Evolutionary conservation across 1,139 yeast species (phyloP).

Genomic region (Geotrichum cucujoidarum): DNA sequence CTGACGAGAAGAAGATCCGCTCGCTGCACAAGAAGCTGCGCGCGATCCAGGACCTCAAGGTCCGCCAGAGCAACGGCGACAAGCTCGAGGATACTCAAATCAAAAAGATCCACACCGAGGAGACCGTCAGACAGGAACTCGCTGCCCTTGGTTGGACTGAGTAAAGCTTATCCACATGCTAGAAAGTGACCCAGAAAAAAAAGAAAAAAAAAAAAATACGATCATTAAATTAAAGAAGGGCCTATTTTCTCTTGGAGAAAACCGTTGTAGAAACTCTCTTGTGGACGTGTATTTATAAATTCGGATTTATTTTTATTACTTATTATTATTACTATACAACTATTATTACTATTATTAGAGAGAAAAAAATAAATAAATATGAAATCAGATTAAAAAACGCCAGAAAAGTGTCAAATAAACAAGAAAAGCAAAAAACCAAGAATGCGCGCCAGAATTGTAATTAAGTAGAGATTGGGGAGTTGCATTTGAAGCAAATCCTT

Average conservation of each 20-base stretch:
- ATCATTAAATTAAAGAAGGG: background rate
- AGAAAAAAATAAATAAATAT: background rate
- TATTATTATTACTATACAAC: background rate
- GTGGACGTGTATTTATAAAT: no score
- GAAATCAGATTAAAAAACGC: background rate
- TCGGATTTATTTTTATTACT: no score
- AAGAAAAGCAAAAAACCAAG: background rate
- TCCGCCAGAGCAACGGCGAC: constrained; percentile 80
- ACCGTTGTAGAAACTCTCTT: background rate
- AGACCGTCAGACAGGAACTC: constrained; percentile 68
- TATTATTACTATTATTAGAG: background rate
- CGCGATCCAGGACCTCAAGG: constrained; percentile 85
- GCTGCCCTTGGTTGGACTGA: constrained; percentile 64
- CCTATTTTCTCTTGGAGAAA: background rate
- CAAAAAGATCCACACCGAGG: constrained; percentile 82
- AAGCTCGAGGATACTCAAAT: constrained; percentile 88
- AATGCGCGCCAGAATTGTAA: no score
- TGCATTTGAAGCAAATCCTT: no score
- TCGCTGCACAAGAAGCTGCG: constrained; percentile 85
- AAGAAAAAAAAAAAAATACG: no score
- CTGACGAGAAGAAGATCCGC: constrained; percentile 89
- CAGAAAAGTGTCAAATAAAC: no score
- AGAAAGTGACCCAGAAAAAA: no score
- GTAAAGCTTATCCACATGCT: background rate
- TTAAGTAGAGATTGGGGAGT: no score